Base-by-base conservation (phyloP, 1,284 basidiomycete species). In the Melampsora abietis-canadensis region DNA sequence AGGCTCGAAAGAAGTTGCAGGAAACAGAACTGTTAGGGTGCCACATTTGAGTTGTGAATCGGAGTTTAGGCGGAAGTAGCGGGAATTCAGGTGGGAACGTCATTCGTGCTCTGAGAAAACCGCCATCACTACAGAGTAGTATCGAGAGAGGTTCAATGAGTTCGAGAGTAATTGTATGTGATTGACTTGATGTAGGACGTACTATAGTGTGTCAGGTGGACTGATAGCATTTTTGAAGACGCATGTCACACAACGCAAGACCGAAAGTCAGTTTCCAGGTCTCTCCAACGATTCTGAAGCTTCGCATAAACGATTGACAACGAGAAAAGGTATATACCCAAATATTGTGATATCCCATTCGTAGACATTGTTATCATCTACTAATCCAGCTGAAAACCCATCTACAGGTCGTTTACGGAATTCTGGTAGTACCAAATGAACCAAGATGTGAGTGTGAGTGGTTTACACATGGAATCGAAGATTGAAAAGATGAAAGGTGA, bases 371-470 rank as follows among this genome's bases (percentile, higher is more conserved):
- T 88, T 87, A 77, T 96, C 94, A 81, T 95, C 92, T 54, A 94
- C 92, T 69, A 97, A 87, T 46, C 94, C 94, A 82, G 92, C 94
- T 60, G 91, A 94, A 84, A 97, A 96, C 7, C 94, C 94, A 80
- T 94, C 90, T 4, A 94, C 91, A 2, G 94, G 94, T 75, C 86
- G 87, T 83, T 93, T 94, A 44, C 89, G 92, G 78, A 95, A 87
- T 80, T 94, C 92, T 84, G 74, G 47, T 47, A 21, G 17, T 12
- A 31, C 21, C 8, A 24, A 31, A 15, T 31, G 10, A 27, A 63
- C 24, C 46, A 57, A 72, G 40, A 7, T 8, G 15, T 2, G 48
- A 67, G 37, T 12, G 12, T 60, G 57, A 61, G 14, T 51, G 27
- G 12, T 1, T 14, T 37, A 57, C 17, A 65, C 8, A 47, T 21